phyloP scores from a whole-genome alignment of 2,329 filamentous ascomycete genomes.

The Colletotrichum sp. region DNA sequence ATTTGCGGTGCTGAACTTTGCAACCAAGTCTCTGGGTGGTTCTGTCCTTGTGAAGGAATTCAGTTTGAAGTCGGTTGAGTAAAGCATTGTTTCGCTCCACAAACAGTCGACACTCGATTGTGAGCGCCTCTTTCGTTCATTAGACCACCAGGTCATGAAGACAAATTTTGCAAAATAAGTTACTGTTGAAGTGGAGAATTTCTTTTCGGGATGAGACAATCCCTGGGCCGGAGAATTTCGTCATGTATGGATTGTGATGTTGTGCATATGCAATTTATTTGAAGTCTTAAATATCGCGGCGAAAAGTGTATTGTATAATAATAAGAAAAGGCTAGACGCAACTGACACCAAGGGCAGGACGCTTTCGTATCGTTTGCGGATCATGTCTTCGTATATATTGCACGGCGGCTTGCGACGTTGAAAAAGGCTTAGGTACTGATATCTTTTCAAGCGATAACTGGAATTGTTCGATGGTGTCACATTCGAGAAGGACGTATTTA shows the following conservation, averaged over 20 bases:
- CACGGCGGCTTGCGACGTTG: neutral
- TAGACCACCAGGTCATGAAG: fast-evolving
- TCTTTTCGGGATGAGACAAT: fast-evolving
- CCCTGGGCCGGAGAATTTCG: neutral
- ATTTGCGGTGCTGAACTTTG: conserved; percentile 54
- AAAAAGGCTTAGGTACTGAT: too few relatives aligned
- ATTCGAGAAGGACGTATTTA: neutral
- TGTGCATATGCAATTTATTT: neutral
- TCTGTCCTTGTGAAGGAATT: conserved; percentile 11
- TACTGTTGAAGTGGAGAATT: fast-evolving
- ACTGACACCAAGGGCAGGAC: fast-evolving
- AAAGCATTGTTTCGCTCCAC: fast-evolving
- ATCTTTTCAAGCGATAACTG: too few relatives aligned
- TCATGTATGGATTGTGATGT: neutral
- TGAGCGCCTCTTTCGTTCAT: neutral
- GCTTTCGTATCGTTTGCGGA: neutral
- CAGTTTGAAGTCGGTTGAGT: neutral
- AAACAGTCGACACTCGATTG: neutral
- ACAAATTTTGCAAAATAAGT: fast-evolving
- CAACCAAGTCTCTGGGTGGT: conserved; percentile 36
- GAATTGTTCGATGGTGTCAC: neutral
- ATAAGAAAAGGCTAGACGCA: fast-evolving
- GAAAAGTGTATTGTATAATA: fast-evolving
- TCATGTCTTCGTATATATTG: fast-evolving
- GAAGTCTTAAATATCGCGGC: fast-evolving